A percentile compares a stretch with the other conserved stretches of the same genome.
Evolutionary conservation across 495 filamentous ascomycete species (phyloP).

Genomic region (Venustampulla echinocandica): DNA sequence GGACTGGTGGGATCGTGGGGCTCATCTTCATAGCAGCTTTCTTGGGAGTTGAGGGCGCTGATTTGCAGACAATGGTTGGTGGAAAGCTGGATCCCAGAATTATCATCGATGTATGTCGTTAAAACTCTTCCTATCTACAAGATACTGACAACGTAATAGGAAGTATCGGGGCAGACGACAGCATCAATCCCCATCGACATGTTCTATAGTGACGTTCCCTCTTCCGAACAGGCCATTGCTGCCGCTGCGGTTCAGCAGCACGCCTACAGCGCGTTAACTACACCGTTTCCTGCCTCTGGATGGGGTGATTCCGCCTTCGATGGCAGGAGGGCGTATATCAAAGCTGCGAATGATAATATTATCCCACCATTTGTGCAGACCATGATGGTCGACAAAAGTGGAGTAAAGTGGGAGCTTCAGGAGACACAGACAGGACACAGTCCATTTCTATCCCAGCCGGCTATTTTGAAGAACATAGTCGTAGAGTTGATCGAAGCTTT

Average conservation of each 20-base stretch:
- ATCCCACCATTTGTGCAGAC: neutral
- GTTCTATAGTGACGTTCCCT: slow-evolving; percentile 1
- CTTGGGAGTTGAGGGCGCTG: slow-evolving; percentile 5
- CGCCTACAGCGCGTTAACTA: neutral
- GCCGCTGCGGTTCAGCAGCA: neutral
- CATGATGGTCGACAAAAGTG: neutral
- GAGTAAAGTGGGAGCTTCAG: neutral
- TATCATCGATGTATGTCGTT: neutral
- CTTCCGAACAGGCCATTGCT: neutral
- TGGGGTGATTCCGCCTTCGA: neutral
- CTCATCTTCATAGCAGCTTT: slow-evolving; percentile 31
- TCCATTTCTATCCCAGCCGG: neutral
- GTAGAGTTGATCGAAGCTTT: neutral
- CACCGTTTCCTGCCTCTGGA: neutral
- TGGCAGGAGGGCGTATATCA: neutral
- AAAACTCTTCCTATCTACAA: neutral
- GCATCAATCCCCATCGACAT: neutral
- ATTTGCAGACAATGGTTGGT: neutral
- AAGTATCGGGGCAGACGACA: neutral
- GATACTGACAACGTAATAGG: neutral
- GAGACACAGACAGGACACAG: neutral
- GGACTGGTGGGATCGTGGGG: slow-evolving; percentile 29
- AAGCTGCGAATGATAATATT: neutral
- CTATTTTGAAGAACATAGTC: neutral
- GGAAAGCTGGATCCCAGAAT: neutral